Base-by-base conservation (phyloP, 176 grass and related monocot genomes). In the Metroxylon sagu region DNA sequence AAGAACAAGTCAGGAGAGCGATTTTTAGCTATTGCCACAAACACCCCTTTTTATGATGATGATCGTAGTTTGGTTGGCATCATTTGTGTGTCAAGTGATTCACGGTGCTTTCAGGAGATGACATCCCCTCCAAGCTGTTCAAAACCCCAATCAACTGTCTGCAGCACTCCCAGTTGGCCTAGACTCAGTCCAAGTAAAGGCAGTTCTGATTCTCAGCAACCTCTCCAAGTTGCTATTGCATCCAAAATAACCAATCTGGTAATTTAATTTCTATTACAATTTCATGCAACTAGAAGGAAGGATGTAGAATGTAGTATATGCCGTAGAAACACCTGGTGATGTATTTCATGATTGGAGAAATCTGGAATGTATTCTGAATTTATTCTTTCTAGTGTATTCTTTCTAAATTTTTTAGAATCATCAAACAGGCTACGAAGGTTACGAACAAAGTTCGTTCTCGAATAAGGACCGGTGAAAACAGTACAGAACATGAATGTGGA, bases 381-480 rank as follows among this genome's bases (percentile, higher is more conserved):
- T 35, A 59, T 70, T 28, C 72, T 26, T 82, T 56, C 61, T 76
- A 71, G 57, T 23, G 15, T 77, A 74, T 76, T 82, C 63, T 63
- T 57, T 82, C 77, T 82, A 89, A 62, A 82, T 85, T 73, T 68
- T 43, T 85, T 81, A 68, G 57, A 91, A 79, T 85, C 49, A 90
- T 50, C 52, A 26, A 81, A 77, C 81, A 98, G 93, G 94, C 94
- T 66, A 89, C 69, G 49, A 93, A 86, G 81, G 88, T 98, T 53
- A 83, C 94, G 89, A 92, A 88, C 74, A 98, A 89, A 80, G 94
- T 98, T 74, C 83, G 88, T 71, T 89, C 85, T 71, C 79, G 84
- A 51, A 76, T 79, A 54, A 86, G 62, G 76, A 59, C 25, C 48
- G 87, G 77, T 10, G 82, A 90, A 74, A 85, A 78, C 54, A 66